These are phyloP conservation scores for Stentor coeruleus DNA, from an alignment of 73 alveolate genomes.

Conservation along the genomic window DNA sequence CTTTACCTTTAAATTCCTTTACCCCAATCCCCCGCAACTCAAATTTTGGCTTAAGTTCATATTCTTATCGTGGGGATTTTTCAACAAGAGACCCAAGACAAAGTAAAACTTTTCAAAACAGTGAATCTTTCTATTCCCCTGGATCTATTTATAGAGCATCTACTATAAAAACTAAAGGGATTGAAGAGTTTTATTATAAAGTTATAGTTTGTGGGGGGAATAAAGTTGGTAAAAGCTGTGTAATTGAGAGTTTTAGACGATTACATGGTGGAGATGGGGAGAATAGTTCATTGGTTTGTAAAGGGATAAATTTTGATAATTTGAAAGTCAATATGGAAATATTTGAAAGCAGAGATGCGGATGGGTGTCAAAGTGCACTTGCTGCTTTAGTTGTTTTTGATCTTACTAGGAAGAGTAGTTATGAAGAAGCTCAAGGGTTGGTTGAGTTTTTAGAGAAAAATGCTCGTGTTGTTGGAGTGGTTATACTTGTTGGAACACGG, in stretches of 20 bases:
- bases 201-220: not conserved
- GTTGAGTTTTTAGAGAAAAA: not conserved
- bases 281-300: not conserved
- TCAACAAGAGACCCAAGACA: too few species aligned
- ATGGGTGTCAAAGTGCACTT: not conserved
- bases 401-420: not conserved
- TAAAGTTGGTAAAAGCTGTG: constrained; percentile 2
- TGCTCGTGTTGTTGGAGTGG: not conserved
- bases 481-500: not conserved
- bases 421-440: not conserved
- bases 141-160: not conserved
- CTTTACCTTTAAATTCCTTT: too few species aligned
- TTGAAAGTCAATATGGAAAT: not conserved
- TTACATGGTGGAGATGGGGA: not conserved
- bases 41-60: too few species aligned
- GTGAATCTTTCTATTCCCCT: not conserved
- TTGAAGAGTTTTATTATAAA: not conserved
- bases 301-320: not conserved
- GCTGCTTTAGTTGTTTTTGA: not conserved
- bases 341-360: not conserved
- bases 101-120: too few species aligned
- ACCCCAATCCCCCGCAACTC: not conserved
- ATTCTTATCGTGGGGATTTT: too few species aligned
- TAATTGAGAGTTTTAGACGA: not conserved
- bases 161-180: not conserved